Conservation (phyloP, 306 rosid species). For the Prunus fruticosa region DNA sequence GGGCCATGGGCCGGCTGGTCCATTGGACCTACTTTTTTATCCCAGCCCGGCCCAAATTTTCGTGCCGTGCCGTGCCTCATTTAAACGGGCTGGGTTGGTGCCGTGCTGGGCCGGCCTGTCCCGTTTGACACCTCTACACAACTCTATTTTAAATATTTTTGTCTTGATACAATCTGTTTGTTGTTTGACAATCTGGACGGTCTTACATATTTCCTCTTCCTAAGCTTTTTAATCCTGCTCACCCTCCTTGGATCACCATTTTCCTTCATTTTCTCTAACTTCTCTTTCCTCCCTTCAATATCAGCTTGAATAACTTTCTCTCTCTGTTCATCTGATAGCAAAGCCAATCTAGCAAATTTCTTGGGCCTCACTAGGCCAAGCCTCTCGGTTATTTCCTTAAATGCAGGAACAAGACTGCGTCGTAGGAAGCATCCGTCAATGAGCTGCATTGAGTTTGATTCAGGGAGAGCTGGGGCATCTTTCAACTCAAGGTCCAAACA, state of each 20-base stretch:
- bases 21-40: too few relatives aligned
- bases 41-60: too few relatives aligned
- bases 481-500: constrained; percentile 92
- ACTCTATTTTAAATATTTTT: constrained; percentile 6
- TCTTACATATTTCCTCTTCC: constrained; percentile 41
- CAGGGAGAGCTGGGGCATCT: constrained; percentile 61
- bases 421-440: constrained; percentile 81
- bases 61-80: too few relatives aligned
- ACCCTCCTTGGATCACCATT: constrained; percentile 32
- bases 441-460: constrained; percentile 72
- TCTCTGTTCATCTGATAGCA: constrained; percentile 79
- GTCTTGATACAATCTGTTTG: constrained; percentile 28
- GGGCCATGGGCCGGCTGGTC: too few relatives aligned
- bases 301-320: constrained; percentile 62
- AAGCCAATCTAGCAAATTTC: constrained; percentile 84
- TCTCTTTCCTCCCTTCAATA: constrained; percentile 69
- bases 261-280: constrained; percentile 65
- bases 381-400: constrained; percentile 68
- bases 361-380: constrained; percentile 80
- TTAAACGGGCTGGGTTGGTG: too few relatives aligned
- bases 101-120: too few relatives aligned
- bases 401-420: constrained; percentile 88
- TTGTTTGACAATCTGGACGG: constrained; percentile 27
- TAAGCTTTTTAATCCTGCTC: constrained; percentile 44
- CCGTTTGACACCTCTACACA: too few relatives aligned